These are phyloP conservation scores for Ensete ventricosum DNA, from an alignment of 176 grass and related monocot species.

Conservation along the genomic window DNA sequence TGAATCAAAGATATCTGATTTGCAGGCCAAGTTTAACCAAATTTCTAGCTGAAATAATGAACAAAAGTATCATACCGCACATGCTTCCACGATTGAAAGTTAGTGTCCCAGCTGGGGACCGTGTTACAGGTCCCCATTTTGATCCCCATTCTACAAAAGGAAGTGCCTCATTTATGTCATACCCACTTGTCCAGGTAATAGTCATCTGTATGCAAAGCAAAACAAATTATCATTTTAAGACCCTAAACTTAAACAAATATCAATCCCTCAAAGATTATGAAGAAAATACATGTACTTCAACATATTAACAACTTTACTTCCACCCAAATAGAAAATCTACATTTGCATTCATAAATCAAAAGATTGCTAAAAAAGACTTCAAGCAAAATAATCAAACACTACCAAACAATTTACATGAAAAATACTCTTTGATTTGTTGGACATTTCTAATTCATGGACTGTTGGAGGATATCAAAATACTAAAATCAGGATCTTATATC, in stretches of 20 bases:
- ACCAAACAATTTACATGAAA: too few species aligned
- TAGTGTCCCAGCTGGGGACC: slow-evolving; percentile 43
- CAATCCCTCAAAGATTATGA: background rate
- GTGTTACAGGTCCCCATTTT: slow-evolving; percentile 24
- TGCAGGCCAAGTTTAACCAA: too few species aligned
- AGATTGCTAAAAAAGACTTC: too few species aligned
- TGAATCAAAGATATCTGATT: background rate
- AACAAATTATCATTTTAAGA: background rate
- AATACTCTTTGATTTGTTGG: too few species aligned
- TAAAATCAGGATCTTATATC: too few species aligned
- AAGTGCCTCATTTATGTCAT: slow-evolving; percentile 54
- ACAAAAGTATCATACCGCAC: slow-evolving; percentile 41
- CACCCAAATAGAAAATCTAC: too few species aligned
- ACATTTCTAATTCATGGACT: background rate
- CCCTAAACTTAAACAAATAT: background rate
- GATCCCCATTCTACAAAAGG: slow-evolving; percentile 83
- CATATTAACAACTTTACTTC: too few species aligned
- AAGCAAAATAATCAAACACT: too few species aligned
- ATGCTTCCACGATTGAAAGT: slow-evolving; percentile 64
- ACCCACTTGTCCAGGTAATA: slow-evolving; percentile 92
- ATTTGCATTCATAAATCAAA: too few species aligned
- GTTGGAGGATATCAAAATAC: too few species aligned
- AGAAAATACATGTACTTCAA: too few species aligned
- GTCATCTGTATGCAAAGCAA: slow-evolving; percentile 58
- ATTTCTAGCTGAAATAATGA: background rate